phyloP scores from a whole-genome alignment of 257 asterid genomes.

The Paraleonurus japonicus region DNA sequence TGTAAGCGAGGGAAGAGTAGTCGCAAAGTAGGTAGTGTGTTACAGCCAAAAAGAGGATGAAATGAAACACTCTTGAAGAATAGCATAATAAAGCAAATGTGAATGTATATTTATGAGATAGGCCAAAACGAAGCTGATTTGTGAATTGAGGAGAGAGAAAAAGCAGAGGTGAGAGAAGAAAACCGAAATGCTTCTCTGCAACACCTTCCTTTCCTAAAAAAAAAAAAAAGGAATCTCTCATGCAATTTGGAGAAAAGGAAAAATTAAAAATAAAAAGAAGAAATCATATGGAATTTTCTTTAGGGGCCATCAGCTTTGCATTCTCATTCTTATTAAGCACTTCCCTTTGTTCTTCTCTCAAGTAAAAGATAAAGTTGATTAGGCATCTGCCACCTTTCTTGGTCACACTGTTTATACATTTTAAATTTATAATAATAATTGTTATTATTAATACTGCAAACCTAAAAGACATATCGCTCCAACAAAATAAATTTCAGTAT shows the following conservation, averaged over 20 bases:
- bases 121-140: conserved; percentile 28
- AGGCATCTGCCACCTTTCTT: conserved; percentile 53
- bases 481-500: background rate
- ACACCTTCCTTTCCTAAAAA: conserved; percentile 34
- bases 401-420: conserved; percentile 14
- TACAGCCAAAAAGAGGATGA: conserved; percentile 34
- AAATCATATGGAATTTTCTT: background rate
- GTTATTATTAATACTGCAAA: background rate
- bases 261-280: background rate
- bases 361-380: conserved; percentile 58
- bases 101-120: conserved; percentile 28
- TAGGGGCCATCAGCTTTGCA: background rate
- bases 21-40: conserved; percentile 12
- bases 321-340: conserved; percentile 18
- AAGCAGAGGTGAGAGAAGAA: conserved; percentile 32
- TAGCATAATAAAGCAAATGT: conserved; percentile 36
- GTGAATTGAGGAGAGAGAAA: conserved; percentile 25
- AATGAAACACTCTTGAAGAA: conserved; percentile 20
- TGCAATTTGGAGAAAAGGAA: conserved; percentile 22
- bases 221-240: conserved; percentile 43
- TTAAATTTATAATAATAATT: background rate
- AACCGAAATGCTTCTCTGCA: conserved; percentile 39
- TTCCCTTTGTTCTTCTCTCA: conserved; percentile 34
- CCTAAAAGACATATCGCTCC: background rate
- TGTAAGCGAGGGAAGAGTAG: background rate